Base-by-base conservation (phyloP, 257 asterid species). In the Prunella vulgaris region DNA sequence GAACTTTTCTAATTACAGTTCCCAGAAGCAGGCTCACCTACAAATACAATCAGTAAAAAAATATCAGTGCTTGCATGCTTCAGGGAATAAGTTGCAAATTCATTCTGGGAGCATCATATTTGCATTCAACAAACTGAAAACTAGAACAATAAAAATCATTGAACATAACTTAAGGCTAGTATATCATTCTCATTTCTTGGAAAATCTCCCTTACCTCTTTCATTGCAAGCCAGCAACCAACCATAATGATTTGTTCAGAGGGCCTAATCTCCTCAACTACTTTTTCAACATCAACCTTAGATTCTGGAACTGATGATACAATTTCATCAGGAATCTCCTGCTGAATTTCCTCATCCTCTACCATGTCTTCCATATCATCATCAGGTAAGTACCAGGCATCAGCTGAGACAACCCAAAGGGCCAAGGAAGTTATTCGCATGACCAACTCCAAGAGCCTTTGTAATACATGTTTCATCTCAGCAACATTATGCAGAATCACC, bases 141-240 rank as follows among this genome's bases (percentile, higher is more conserved):
- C 20, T 33, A 60, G 59, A 33, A 77, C 64, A 76, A 17, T 37
- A 37, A 17, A 60, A 13, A 27, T 35, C 30, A 30, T 37, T 30
- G 7, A 33, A 56, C 35, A 66, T 52, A 21, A 35, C 60, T 2
- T 35, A 38, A 52, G 30, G 59, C 25, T 22, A 37, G 15, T 44
- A 64, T 38, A 49, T 51, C 80, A 76, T 56, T 61, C 30, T 71
- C 72, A 64, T 58, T 3, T 69, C 69, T 48, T 37, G 68, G 18
- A 56, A 49, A 57, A 38, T 30, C 20, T 9, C 30, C 59, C 9
- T 21, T 78, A 90, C 99, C 97, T 93, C 99, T 85, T 93, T 93
- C 99, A 93, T 93, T 37, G 97, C 97, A 78, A 93, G 97, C 99
- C 99, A 93, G 84, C 97, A 90, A 77, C 99, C 96, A 82, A 93